A percentile compares a stretch with the other conserved stretches of the same genome.
These are phyloP conservation scores for Fusarium anthophilum DNA, from an alignment of 2,329 filamentous ascomycete species.

Conservation along the genomic window DNA sequence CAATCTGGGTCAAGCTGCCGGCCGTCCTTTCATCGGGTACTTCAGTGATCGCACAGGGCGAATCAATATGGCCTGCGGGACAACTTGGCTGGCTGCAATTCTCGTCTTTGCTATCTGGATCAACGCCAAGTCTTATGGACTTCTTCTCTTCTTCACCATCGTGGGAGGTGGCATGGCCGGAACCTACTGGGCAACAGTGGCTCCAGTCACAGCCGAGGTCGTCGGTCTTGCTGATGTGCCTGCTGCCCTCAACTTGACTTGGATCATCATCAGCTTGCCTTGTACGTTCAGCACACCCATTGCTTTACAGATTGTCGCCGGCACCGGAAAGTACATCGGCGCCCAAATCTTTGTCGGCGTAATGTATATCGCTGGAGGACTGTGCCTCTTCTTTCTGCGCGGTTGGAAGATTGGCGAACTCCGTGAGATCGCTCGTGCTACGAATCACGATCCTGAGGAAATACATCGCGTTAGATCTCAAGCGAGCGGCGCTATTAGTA, in stretches of 20 bases:
- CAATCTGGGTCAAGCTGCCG: conserved; percentile 73
- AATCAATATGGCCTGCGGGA: conserved; percentile 75
- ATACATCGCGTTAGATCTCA: conserved; percentile 46
- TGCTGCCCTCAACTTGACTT: conserved; percentile 73
- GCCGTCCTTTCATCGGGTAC: conserved; percentile 76
- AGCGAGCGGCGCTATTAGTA: conserved; percentile 43
- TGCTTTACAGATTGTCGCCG: conserved; percentile 62
- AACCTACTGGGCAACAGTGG: conserved; percentile 75
- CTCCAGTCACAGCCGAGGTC: conserved; percentile 77
- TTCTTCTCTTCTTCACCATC: conserved; percentile 76
- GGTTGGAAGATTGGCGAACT: conserved; percentile 53
- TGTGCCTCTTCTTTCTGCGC: conserved; percentile 46
- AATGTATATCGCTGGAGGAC: conserved; percentile 64
- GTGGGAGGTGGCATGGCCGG: conserved; percentile 77
- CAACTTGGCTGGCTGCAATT: conserved; percentile 71
- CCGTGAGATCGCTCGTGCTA: conserved; percentile 45
- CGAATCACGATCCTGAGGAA: conserved; percentile 43
- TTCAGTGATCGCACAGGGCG: conserved; percentile 76
- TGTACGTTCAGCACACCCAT: conserved; percentile 75
- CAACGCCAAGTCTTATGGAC: conserved; percentile 69
- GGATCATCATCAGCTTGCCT: conserved; percentile 76
- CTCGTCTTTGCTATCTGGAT: conserved; percentile 79
- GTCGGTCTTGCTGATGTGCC: conserved; percentile 76
- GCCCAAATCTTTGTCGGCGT: conserved; percentile 68
- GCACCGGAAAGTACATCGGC: conserved; percentile 58